These are phyloP conservation scores for Wolfiporia cocos DNA, from an alignment of 1,284 basidiomycete species.

Conservation along the genomic window DNA sequence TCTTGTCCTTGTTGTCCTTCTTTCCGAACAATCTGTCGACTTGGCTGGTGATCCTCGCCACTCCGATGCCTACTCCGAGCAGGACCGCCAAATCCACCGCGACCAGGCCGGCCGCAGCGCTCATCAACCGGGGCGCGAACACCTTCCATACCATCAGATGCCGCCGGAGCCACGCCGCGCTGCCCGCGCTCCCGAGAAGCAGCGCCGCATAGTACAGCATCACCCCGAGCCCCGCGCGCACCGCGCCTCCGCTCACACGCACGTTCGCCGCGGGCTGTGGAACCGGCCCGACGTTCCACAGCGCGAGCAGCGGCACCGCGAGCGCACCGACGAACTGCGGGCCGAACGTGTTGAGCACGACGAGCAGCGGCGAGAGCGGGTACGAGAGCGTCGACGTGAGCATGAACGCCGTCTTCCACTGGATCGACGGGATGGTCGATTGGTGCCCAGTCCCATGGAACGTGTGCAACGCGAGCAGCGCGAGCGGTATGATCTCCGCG, in stretches of 20 bases:
- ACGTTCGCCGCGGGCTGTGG: slow-evolving; percentile 20
- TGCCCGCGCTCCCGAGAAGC: slow-evolving; percentile 65
- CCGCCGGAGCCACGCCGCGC: slow-evolving; percentile 73
- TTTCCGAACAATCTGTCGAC: slow-evolving; percentile 22
- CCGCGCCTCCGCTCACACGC: slow-evolving; percentile 29
- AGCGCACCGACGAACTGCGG: slow-evolving; percentile 62
- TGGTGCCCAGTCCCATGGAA: slow-evolving; percentile 95
- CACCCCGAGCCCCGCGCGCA: slow-evolving; percentile 54
- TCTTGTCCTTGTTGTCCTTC: too few relatives aligned
- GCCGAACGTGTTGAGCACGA: slow-evolving; percentile 79
- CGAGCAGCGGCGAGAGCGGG: slow-evolving; percentile 74
- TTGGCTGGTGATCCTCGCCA: slow-evolving; percentile 20
- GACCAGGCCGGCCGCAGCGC: slow-evolving; percentile 49
- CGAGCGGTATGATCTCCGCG: slow-evolving; percentile 65
- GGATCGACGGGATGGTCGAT: slow-evolving; percentile 82
- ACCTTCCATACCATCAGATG: slow-evolving; percentile 99
- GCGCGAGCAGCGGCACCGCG: slow-evolving; percentile 65
- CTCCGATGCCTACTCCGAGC: slow-evolving; percentile 38
- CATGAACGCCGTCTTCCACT: slow-evolving; percentile 94
- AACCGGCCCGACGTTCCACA: slow-evolving; percentile 85
- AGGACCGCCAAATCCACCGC: slow-evolving; percentile 53
- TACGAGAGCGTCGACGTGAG: slow-evolving; percentile 65
- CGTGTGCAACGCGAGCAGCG: slow-evolving; percentile 67
- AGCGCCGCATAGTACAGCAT: slow-evolving; percentile 68
- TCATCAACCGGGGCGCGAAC: slow-evolving; percentile 93